These are phyloP conservation scores for Penicillium lagena DNA, from an alignment of 495 filamentous ascomycete genomes.

Conservation along the genomic window DNA sequence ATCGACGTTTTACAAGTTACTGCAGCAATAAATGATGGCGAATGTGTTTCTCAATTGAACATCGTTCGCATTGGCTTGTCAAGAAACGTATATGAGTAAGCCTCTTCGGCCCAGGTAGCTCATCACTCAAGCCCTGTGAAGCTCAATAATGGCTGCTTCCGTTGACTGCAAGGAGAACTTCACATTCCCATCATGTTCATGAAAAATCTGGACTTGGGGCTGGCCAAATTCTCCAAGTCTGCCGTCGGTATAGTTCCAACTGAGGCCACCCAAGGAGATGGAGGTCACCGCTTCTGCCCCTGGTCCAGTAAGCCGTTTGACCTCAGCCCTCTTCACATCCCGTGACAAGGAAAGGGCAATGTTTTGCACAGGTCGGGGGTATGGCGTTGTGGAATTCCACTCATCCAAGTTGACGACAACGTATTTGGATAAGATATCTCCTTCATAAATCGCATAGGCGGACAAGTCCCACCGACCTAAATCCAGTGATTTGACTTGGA, in stretches of 20 bases:
- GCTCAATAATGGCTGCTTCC: conserved; percentile 5
- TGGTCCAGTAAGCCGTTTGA: conserved; percentile 3
- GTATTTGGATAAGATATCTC: conserved; percentile 4
- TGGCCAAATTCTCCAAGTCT: conserved; percentile 3
- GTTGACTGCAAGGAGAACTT: background rate
- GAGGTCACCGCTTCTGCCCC: conserved; percentile 5
- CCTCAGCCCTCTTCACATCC: conserved; percentile 1
- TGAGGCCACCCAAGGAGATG: conserved; percentile 9
- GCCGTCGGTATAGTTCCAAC: conserved; percentile 12
- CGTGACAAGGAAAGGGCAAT: conserved; percentile 2
- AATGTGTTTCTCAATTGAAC: too few species aligned
- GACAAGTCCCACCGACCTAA: conserved; percentile 4
- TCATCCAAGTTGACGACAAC: conserved; percentile 12
- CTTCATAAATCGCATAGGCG: conserved; percentile 9
- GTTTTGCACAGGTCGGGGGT: conserved; percentile 5
- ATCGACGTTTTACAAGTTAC: too few species aligned
- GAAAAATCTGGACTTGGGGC: background rate
- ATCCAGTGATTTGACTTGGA: conserved; percentile 6
- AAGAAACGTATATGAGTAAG: too few species aligned
- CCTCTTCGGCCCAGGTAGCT: too few species aligned
- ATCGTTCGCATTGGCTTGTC: too few species aligned
- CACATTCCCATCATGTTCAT: background rate
- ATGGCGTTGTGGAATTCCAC: conserved; percentile 10
- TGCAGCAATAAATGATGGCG: too few species aligned
- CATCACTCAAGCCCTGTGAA: background rate